Evolutionary conservation across 2,329 filamentous ascomycete genomes (phyloP).

Genomic region (Biscogniauxia sp.): DNA sequence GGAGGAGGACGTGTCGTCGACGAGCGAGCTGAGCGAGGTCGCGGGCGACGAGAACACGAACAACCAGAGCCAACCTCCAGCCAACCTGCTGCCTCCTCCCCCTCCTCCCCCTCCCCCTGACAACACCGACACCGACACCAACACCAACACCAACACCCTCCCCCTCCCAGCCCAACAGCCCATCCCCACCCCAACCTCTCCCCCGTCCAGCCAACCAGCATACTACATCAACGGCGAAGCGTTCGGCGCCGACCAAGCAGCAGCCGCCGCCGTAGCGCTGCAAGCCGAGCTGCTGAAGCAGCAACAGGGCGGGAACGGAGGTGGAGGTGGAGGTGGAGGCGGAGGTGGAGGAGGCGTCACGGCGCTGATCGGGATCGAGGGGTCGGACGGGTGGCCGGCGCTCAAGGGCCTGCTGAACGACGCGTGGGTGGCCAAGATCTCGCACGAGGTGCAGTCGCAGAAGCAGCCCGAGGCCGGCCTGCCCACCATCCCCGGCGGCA

Average conservation of each 20-base stretch:
- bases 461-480: not conserved
- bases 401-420: conserved; percentile 12
- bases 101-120: no score
- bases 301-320: not conserved
- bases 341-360: not conserved
- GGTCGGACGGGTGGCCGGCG: conserved; percentile 22
- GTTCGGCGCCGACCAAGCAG: not conserved
- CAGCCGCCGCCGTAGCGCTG: not conserved
- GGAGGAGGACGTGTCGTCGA: no score
- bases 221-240: not conserved
- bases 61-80: no score
- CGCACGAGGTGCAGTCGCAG: conserved; percentile 5
- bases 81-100: no score
- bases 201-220: not conserved
- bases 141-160: no score
- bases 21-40: no score
- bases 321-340: not conserved
- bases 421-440: conserved; percentile 7
- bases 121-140: no score
- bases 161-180: not conserved
- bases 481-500: not conserved
- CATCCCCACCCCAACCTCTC: not conserved
- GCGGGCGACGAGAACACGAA: no score
- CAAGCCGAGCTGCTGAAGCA: not conserved
- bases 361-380: conserved; percentile 1